phyloP scores from a whole-genome alignment of 2,329 filamentous ascomycete species.

The Ophiostoma ulmi region DNA sequence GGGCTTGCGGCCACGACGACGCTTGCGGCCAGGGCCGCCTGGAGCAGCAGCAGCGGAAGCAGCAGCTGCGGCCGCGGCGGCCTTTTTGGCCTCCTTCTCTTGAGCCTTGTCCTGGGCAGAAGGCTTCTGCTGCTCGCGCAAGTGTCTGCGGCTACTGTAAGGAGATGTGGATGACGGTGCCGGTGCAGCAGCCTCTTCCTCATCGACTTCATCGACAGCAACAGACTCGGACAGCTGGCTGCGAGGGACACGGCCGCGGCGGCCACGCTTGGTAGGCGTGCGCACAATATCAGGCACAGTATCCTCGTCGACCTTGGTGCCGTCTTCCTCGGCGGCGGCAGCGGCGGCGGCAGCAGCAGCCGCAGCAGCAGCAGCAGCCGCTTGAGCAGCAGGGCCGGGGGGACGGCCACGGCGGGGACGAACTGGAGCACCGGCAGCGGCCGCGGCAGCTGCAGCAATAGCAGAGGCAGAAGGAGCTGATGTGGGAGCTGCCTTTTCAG shows the following conservation, averaged over 20 bases:
- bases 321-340: background rate
- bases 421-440: conserved; percentile 27
- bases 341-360: background rate
- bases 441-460: conserved; percentile 30
- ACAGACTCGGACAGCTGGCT: conserved; percentile 28
- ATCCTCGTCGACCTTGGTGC: conserved; percentile 16
- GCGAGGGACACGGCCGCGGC: conserved; percentile 23
- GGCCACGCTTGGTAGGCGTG: conserved; percentile 23
- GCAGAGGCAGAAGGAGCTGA: conserved; percentile 39
- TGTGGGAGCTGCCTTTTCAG: conserved; percentile 32
- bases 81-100: conserved; percentile 13
- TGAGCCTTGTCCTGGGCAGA: conserved; percentile 1
- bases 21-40: conserved; percentile 11
- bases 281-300: background rate
- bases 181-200: background rate
- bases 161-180: conserved; percentile 4
- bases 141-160: conserved; percentile 4
- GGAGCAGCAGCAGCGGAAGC: background rate
- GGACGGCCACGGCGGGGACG: conserved; percentile 20
- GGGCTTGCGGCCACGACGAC: conserved; percentile 23
- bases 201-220: conserved; percentile 21
- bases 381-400: conserved; percentile 15
- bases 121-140: conserved; percentile 12
- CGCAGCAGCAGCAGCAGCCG: conserved; percentile 16
- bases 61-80: background rate